Conservation (phyloP, 2,329 filamentous ascomycete species). For the Endothia cerciana region DNA sequence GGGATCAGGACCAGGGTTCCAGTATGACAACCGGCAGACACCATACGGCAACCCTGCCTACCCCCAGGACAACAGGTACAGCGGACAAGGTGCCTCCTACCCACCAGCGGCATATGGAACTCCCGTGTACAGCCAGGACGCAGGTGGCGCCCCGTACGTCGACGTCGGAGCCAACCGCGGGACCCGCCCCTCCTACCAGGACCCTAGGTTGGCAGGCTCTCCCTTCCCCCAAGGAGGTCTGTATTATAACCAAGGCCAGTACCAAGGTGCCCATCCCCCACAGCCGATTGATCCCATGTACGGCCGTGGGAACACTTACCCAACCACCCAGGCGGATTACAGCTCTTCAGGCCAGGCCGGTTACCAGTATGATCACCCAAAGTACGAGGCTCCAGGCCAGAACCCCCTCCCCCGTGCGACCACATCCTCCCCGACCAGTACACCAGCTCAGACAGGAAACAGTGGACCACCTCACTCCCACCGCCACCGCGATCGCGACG, state of each 20-base stretch:
- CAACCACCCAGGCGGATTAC: slow-evolving; percentile 35
- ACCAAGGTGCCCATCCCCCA: slow-evolving; percentile 40
- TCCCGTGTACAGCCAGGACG: background rate
- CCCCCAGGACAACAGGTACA: slow-evolving; percentile 23
- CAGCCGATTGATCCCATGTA: slow-evolving; percentile 59
- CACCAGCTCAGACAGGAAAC: slow-evolving; percentile 31
- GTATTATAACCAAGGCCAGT: slow-evolving; percentile 38
- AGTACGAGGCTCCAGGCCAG: slow-evolving; percentile 23
- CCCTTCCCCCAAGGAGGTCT: slow-evolving; percentile 14
- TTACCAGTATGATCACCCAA: slow-evolving; percentile 28
- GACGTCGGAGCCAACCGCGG: slow-evolving; percentile 18
- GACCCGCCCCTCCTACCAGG: slow-evolving; percentile 19
- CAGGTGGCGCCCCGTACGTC: slow-evolving; percentile 11
- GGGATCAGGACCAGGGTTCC: background rate
- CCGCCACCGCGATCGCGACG: slow-evolving; percentile 26
- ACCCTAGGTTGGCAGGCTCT: slow-evolving; percentile 17
- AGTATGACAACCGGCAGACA: slow-evolving; percentile 36
- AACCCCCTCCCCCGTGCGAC: slow-evolving; percentile 18
- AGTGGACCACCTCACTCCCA: slow-evolving; percentile 28
- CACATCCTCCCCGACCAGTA: slow-evolving; percentile 28
- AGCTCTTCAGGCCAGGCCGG: slow-evolving; percentile 25
- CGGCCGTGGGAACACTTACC: slow-evolving; percentile 63
- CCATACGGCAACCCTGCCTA: slow-evolving; percentile 30
- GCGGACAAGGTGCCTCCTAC: slow-evolving; percentile 16
- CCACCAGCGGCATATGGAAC: slow-evolving; percentile 11